phyloP scores from a whole-genome alignment of 371 early-diverging fungal species.

The Zychaea mexicana region DNA sequence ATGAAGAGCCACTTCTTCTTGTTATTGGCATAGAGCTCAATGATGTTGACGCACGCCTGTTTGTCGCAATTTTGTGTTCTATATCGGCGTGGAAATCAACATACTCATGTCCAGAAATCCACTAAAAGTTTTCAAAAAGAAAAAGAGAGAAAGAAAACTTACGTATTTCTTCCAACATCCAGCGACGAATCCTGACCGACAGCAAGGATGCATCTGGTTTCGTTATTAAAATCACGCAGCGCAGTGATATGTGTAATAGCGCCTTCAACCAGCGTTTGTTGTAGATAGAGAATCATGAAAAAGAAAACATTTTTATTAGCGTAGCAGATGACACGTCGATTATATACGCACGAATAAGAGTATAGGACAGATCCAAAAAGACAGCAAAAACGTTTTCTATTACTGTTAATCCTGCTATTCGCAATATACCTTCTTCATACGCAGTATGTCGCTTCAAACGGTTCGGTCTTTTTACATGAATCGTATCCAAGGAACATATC shows the following conservation, averaged over 20 bases:
- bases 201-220: neutral
- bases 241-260: neutral
- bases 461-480: neutral
- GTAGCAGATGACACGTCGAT: too few relatives aligned
- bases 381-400: too few relatives aligned
- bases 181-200: neutral
- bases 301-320: too few relatives aligned
- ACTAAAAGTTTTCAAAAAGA: neutral
- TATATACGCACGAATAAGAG: too few relatives aligned
- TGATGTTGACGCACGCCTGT: neutral
- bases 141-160: neutral
- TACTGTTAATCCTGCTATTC: too few relatives aligned
- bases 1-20: neutral
- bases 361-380: too few relatives aligned
- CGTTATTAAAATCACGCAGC: neutral
- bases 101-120: neutral
- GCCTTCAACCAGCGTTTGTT: too few relatives aligned
- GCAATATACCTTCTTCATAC: neutral
- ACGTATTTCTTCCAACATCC: neutral
- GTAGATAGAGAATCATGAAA: too few relatives aligned
- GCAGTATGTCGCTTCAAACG: neutral
- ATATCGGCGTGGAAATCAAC: neutral
- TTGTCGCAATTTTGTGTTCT: neutral
- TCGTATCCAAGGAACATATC: neutral
- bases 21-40: neutral